Evolutionary conservation across 106 monocot species (phyloP).

Genomic region (Dendrobium catenatum): DNA sequence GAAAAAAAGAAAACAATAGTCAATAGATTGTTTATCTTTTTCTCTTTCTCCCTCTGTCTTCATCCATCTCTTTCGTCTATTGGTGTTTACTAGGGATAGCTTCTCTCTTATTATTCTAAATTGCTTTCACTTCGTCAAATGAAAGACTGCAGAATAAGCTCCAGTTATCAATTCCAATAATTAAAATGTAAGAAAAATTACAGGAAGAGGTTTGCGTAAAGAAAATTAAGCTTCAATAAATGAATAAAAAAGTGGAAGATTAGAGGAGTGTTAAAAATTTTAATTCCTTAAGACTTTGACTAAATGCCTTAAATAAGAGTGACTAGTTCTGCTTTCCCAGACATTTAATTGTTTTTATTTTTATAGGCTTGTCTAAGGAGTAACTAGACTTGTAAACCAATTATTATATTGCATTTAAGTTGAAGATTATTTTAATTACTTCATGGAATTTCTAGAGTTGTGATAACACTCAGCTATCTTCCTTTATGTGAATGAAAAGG

Average conservation of each 20-base stretch:
- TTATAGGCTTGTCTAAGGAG: background rate
- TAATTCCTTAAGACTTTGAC: background rate
- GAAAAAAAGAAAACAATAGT: too few relatives aligned
- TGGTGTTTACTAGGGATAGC: too few relatives aligned
- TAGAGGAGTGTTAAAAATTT: background rate
- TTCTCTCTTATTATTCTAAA: too few relatives aligned
- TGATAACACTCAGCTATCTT: background rate
- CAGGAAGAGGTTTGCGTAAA: background rate
- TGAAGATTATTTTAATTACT: background rate
- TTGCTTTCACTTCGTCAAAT: too few relatives aligned
- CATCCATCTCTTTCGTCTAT: too few relatives aligned
- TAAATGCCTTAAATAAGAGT: background rate
- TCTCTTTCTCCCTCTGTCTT: too few relatives aligned
- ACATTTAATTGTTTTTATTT: background rate
- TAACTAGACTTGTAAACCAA: background rate
- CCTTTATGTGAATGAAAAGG: constrained; percentile 17
- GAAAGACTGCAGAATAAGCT: too few relatives aligned
- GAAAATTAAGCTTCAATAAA: background rate
- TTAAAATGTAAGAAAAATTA: background rate
- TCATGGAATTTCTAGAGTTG: background rate
- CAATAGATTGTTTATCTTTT: too few relatives aligned
- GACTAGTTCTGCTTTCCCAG: background rate
- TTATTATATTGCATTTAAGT: background rate
- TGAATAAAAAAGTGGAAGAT: background rate
- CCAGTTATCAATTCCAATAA: background rate